Percentiles rank a stretch among this genome's conserved stretches.
Conservation (phyloP, 2,329 filamentous ascomycete genomes). For the Ophiostoma sp. region DNA sequence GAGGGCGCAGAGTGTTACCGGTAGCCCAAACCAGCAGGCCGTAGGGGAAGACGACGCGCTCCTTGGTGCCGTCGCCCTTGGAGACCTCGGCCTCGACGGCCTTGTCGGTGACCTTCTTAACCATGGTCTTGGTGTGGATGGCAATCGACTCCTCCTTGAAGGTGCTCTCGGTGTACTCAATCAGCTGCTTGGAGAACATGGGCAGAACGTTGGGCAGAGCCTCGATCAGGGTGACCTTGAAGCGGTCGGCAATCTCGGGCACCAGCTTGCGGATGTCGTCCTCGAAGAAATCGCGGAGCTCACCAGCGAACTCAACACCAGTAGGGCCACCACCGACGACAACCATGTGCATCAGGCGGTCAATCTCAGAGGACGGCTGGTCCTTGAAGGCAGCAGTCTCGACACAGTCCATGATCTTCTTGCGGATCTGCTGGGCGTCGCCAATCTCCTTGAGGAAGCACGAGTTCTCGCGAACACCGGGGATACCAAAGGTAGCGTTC, state of each 20-base stretch:
- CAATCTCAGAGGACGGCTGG: conserved; percentile 78
- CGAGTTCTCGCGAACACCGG: conserved; percentile 87
- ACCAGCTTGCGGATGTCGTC: conserved; percentile 97
- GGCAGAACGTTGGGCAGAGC: conserved; percentile 93
- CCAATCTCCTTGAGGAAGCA: conserved; percentile 98
- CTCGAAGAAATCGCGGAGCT: conserved; percentile 98
- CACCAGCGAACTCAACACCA: conserved; percentile 96
- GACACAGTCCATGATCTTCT: conserved; percentile 99
- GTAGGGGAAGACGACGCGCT: conserved; percentile 76
- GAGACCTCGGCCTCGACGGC: conserved; percentile 84
- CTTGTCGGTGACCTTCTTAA: conserved; percentile 93
- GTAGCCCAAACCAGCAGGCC: conserved; percentile 98
- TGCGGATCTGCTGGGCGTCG: conserved; percentile 93
- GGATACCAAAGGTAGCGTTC: conserved; percentile 97
- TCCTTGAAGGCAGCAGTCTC: conserved; percentile 99
- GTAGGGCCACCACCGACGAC: conserved; percentile 90
- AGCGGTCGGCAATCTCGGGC: conserved; percentile 88
- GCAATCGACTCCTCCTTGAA: conserved; percentile 98
- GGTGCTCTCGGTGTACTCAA: conserved; percentile 98
- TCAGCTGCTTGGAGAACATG: conserved; percentile 98
- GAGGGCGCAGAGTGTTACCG: conserved; percentile 83
- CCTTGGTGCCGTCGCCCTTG: conserved; percentile 78
- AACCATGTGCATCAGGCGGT: conserved; percentile 97
- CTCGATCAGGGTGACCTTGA: conserved; percentile 96
- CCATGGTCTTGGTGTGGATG: conserved; percentile 97